Conservation (phyloP, 2,329 filamentous ascomycete species). For the Alternaria gaisen region DNA sequence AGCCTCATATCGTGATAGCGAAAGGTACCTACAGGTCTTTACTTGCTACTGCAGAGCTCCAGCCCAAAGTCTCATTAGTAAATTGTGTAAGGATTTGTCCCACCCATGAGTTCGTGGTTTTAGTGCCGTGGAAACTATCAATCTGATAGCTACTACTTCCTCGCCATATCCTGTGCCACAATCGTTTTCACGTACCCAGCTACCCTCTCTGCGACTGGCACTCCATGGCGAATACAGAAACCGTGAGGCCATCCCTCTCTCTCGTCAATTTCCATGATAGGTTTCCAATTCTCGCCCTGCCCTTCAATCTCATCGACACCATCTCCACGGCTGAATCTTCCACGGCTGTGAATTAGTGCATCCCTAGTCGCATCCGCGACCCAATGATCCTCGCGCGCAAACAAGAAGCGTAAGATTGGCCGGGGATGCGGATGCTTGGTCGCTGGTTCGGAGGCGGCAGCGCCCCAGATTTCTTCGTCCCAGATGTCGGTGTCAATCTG, state of each 20-base stretch:
- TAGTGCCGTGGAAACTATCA: not conserved
- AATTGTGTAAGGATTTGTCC: not conserved
- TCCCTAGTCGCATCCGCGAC: conserved; percentile 67
- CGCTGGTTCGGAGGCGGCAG: conserved; percentile 37
- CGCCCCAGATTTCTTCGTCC: conserved; percentile 68
- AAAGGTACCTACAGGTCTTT: not conserved
- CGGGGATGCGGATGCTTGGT: conserved; percentile 43
- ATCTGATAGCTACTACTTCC: conserved; percentile 2
- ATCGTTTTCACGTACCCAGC: conserved; percentile 59
- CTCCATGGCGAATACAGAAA: conserved; percentile 63
- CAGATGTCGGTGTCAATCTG: conserved; percentile 66
- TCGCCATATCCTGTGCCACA: conserved; percentile 31
- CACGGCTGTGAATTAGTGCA: conserved; percentile 56
- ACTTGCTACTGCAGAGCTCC: not conserved
- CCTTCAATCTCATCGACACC: conserved; percentile 36
- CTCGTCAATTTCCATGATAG: conserved; percentile 65
- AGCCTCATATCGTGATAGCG: not conserved
- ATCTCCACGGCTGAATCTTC: conserved; percentile 16
- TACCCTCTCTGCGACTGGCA: conserved; percentile 62
- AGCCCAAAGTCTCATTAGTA: not conserved
- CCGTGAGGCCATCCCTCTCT: conserved; percentile 65
- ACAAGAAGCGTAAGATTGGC: conserved; percentile 65
- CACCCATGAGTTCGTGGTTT: not conserved
- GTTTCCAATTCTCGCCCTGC: conserved; percentile 50
- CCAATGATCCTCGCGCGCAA: conserved; percentile 69